Conservation (phyloP, 176 grass and related monocot genomes). For the Aegilops tauschii region DNA sequence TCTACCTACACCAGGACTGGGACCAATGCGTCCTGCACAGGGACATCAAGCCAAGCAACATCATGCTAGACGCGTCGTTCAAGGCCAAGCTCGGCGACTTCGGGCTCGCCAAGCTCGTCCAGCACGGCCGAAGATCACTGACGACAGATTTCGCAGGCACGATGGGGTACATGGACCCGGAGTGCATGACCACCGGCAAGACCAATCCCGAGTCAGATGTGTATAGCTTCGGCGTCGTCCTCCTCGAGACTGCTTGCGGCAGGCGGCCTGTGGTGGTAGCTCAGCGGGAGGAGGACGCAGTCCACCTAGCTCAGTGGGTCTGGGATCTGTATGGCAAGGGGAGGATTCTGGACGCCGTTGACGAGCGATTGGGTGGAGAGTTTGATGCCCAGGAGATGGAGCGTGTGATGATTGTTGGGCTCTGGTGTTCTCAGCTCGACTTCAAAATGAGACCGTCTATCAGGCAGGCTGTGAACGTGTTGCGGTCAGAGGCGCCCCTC, state of each 20-base stretch:
- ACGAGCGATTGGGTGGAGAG: background rate
- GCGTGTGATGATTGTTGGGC: background rate
- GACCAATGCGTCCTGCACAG: slow-evolving; percentile 28
- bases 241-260: slow-evolving; percentile 33
- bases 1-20: slow-evolving; percentile 34
- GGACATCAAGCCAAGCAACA: slow-evolving; percentile 43
- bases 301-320: background rate
- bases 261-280: background rate
- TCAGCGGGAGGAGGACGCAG: background rate
- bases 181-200: slow-evolving; percentile 13
- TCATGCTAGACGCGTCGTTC: slow-evolving; percentile 15
- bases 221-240: slow-evolving; percentile 49
- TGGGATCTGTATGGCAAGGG: background rate
- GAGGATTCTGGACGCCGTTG: background rate
- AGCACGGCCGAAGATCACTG: background rate
- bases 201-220: slow-evolving; percentile 26
- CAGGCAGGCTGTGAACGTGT: background rate
- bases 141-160: slow-evolving; percentile 9
- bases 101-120: slow-evolving; percentile 4
- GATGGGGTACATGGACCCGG: slow-evolving; percentile 30
- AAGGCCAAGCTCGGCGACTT: slow-evolving; percentile 38
- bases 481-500: background rate
- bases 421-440: background rate
- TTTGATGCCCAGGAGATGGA: background rate
- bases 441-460: background rate